phyloP scores from a whole-genome alignment of 2,329 filamentous ascomycete genomes.

The Xylariaceae sp. region DNA sequence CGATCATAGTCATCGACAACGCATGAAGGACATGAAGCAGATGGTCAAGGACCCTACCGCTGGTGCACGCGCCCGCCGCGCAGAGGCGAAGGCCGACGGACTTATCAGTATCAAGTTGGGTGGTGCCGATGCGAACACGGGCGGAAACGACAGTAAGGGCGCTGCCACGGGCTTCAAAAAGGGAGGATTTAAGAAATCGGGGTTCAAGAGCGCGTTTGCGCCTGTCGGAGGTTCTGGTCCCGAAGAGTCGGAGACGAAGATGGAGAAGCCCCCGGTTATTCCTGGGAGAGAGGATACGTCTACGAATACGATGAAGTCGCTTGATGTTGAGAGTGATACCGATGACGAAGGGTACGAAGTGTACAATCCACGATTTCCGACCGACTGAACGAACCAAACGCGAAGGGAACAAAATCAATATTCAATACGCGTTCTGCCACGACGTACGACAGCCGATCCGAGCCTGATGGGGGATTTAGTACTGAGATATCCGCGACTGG shows the following conservation, averaged over 20 bases:
- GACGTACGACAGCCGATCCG: neutral
- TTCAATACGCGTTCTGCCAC: neutral
- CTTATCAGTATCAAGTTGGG: conserved; percentile 62
- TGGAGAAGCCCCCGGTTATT: conserved; percentile 29
- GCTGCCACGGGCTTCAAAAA: conserved; percentile 52
- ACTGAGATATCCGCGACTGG: neutral
- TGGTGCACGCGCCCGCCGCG: conserved; percentile 59
- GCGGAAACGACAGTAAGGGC: conserved; percentile 29
- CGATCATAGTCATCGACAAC: conserved; percentile 91
- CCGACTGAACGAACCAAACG: conserved; percentile 42
- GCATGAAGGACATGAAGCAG: conserved; percentile 81
- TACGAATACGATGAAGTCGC: conserved; percentile 22
- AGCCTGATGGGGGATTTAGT: neutral
- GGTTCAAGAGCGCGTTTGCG: conserved; percentile 73
- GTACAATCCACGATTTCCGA: conserved; percentile 57
- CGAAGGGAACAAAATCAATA: neutral
- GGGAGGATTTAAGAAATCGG: conserved; percentile 73
- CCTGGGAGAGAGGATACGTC: conserved; percentile 22
- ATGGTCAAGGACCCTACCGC: conserved; percentile 68
- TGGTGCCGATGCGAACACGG: conserved; percentile 26
- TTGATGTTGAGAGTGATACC: conserved; percentile 53
- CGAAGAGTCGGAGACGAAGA: conserved; percentile 38
- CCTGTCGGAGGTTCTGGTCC: conserved; percentile 44
- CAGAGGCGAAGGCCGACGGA: conserved; percentile 64
- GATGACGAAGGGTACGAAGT: conserved; percentile 68